Conservation (phyloP, 495 filamentous ascomycete genomes). For the Gamarada debralockiae region DNA sequence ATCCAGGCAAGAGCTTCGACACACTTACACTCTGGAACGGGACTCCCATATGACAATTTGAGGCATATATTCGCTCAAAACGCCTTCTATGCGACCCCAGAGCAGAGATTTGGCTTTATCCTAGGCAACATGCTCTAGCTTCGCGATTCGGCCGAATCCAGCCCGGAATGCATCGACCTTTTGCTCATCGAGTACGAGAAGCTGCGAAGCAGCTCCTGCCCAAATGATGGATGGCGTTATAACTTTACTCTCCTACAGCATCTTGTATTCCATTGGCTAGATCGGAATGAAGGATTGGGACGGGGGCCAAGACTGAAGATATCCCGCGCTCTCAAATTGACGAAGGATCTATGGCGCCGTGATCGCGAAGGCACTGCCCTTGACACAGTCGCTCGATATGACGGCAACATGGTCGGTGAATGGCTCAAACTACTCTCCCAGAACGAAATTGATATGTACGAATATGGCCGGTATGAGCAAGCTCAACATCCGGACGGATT, state of each 20-base stretch:
- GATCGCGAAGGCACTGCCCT: neutral
- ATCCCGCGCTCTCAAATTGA: neutral
- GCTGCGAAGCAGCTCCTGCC: neutral
- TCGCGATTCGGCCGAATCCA: neutral
- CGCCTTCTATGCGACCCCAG: neutral
- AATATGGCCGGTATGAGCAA: slow-evolving; percentile 4
- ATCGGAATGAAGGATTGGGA: neutral
- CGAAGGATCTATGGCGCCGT: neutral
- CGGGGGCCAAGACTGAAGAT: neutral
- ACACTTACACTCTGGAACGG: neutral
- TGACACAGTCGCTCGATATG: neutral
- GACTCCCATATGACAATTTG: slow-evolving; percentile 3
- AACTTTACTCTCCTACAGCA: neutral
- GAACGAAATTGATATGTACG: neutral
- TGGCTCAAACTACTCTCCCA: slow-evolving; percentile 2
- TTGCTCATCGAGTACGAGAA: neutral
- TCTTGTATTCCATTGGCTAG: too few species aligned
- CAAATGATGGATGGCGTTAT: too few species aligned
- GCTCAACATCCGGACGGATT: slow-evolving; percentile 5
- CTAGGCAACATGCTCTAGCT: neutral
- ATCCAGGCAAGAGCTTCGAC: neutral
- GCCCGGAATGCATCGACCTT: neutral
- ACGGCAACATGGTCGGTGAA: neutral
- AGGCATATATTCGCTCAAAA: neutral
- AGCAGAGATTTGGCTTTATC: neutral